Evolutionary conservation across 345 rosid genomes (phyloP).

Genomic region (Eucalyptus regnans): DNA sequence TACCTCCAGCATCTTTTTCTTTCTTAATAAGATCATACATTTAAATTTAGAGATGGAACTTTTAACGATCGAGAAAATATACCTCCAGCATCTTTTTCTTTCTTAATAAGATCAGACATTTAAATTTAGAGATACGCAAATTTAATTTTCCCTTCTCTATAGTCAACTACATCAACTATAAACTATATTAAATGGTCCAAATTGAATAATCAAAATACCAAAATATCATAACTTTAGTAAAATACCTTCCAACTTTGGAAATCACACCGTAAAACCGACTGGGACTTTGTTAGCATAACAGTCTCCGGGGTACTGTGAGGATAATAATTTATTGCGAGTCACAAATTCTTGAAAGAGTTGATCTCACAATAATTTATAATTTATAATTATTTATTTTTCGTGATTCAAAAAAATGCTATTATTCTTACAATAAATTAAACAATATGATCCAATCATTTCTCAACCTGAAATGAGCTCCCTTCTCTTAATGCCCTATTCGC

Average conservation of each 20-base stretch:
- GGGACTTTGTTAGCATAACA: too few relatives aligned
- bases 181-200: neutral
- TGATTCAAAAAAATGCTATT: too few relatives aligned
- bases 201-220: neutral
- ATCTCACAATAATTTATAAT: too few relatives aligned
- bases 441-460: too few relatives aligned
- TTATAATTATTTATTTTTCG: fast-evolving
- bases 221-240: neutral
- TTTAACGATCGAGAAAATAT: neutral
- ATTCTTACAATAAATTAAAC: too few relatives aligned
- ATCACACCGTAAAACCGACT: neutral
- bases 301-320: fast-evolving
- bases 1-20: too few relatives aligned
- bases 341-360: fast-evolving
- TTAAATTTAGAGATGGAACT: neutral
- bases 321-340: fast-evolving
- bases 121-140: neutral
- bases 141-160: neutral
- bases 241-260: neutral
- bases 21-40: too few relatives aligned
- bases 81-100: neutral
- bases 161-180: neutral
- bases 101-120: neutral
- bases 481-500: neutral
- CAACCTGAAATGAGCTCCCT: neutral